phyloP scores from a whole-genome alignment of 345 rosid species.

The Eucalyptus pauciflora region DNA sequence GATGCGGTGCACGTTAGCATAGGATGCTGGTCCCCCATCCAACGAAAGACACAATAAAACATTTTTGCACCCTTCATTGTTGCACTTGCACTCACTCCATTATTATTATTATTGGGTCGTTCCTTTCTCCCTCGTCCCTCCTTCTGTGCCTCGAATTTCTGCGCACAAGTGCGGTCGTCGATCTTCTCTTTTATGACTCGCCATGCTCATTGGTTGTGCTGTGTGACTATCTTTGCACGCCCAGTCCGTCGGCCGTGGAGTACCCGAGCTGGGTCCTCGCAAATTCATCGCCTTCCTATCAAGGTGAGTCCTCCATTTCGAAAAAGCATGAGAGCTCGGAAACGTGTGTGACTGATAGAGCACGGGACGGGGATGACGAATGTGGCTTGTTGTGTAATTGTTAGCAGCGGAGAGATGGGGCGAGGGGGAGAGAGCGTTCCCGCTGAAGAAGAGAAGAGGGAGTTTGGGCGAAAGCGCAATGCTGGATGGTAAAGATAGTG shows the following conservation, averaged over 20 bases:
- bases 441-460: conserved; percentile 54
- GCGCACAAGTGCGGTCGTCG: conserved; percentile 1
- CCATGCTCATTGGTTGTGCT: not conserved
- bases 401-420: conserved; percentile 19
- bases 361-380: not conserved
- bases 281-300: not conserved
- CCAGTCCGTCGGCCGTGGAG: conserved; percentile 8
- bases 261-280: not conserved
- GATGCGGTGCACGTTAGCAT: conserved; percentile 78
- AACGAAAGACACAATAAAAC: not conserved
- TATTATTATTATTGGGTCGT: not conserved
- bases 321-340: not conserved
- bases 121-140: not conserved
- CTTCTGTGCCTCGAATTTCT: not conserved
- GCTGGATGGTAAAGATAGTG: not conserved
- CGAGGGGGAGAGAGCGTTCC: conserved; percentile 30
- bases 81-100: not conserved
- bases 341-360: not conserved
- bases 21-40: conserved; percentile 24
- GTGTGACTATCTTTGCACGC: not conserved
- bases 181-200: not conserved
- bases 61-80: conserved; percentile 12
- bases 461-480: not conserved
- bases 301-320: conserved; percentile 19
- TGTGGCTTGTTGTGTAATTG: not conserved